These are phyloP conservation scores for Diplodia scrobiculata DNA, from an alignment of 2,329 filamentous ascomycete genomes.

Conservation along the genomic window DNA sequence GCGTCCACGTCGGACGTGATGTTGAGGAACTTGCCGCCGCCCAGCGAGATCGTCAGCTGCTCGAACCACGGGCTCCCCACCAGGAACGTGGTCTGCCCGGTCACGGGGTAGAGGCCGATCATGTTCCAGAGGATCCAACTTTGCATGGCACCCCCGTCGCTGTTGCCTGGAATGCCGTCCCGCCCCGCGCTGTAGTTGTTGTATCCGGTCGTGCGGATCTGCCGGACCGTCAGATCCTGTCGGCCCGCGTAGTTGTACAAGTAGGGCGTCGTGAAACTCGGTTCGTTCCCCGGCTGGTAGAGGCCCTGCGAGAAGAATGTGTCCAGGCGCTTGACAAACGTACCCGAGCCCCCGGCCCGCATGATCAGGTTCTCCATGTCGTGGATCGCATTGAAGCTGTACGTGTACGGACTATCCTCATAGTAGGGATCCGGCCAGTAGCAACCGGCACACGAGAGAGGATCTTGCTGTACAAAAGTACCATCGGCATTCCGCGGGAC, in stretches of 20 bases:
- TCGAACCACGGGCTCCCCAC: conserved; percentile 52
- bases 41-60: conserved; percentile 62
- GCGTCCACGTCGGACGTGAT: conserved; percentile 58
- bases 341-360: conserved; percentile 57
- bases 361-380: conserved; percentile 61
- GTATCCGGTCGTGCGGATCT: conserved; percentile 62
- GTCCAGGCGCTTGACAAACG: conserved; percentile 61
- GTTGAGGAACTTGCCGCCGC: conserved; percentile 55
- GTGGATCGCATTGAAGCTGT: conserved; percentile 69
- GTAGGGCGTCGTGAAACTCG: conserved; percentile 67
- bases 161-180: conserved; percentile 67
- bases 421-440: conserved; percentile 67
- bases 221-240: conserved; percentile 63
- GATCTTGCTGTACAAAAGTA: conserved; percentile 53
- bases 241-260: conserved; percentile 68
- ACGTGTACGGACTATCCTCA: conserved; percentile 63
- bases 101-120: conserved; percentile 67
- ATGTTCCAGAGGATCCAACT: conserved; percentile 42
- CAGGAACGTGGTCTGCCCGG: conserved; percentile 68
- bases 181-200: conserved; percentile 60
- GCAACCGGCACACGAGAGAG: conserved; percentile 60
- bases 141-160: conserved; percentile 73
- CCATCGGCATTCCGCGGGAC: conserved; percentile 59
- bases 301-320: conserved; percentile 63
- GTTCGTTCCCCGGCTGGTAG: conserved; percentile 70